Base-by-base conservation (phyloP, 305 asterid species). In the Solanum aculeatissimum region DNA sequence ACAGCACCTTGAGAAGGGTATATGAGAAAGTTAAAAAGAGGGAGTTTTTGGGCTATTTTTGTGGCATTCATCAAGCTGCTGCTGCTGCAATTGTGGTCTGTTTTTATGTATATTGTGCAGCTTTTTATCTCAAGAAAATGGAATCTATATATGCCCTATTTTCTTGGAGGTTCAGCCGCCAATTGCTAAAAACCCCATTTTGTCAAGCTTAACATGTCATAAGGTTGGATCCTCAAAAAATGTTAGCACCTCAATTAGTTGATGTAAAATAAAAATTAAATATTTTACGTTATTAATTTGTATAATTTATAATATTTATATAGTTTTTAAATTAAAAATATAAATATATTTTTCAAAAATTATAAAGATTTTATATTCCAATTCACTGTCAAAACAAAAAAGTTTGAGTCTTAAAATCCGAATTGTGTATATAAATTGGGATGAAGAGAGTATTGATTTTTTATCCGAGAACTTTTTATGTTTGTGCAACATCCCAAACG, bases 1-100 rank as follows among this genome's bases (percentile, higher is more conserved):
- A 43, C 65, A 65, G 70, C 83, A 89, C 92, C 90, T 79, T 43
- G 38, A 60, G 84, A 81, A 65, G 88, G 80, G 43, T 68, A 82
- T 68, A 83, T 55, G 47, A 86, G 23, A 69, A 71, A 85, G 87
- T 21, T 86, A 85, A 83, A 51, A 63, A 84, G 81, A 55, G 86
- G 84, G 19, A 88, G 42, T 21, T 77, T 25, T 62, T 53, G 80
- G 47, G 25, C 54, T 58, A 83, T 42, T 66, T 84, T 87, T 55
- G 83, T 55, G 19, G 40, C 9, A 90, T 86, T 87, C 65, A 84
- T 72, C 62, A 63, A 15, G 43, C 45, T 70, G 35, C 68, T 32
- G 32, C 53, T 27, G 0, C 74, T 53, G 43, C 81, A 74, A 45
- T 63, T 77, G 27, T 27, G 0, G 23, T 75, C 54, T n/a, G 35